phyloP scores from a whole-genome alignment of 805 yeast species.

The Scheffersomyces stipitis region DNA sequence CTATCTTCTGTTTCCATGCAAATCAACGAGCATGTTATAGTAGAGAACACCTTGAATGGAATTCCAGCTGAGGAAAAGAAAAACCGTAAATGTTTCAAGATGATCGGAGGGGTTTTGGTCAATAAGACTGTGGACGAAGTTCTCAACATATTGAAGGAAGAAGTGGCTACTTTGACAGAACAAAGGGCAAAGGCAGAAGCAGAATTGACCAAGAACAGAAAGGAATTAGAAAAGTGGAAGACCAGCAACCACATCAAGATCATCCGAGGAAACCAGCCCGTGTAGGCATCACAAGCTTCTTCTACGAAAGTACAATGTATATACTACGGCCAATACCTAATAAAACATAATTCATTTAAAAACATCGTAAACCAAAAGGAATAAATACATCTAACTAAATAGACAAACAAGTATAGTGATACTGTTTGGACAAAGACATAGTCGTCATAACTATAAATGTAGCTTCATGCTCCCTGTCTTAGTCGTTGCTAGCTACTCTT shows the following conservation, averaged over 20 bases:
- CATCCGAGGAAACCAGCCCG: too few relatives aligned
- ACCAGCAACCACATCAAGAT: conserved; percentile 41
- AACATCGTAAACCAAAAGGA: too few relatives aligned
- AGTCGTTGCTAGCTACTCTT: neutral
- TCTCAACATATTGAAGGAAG: conserved; percentile 57
- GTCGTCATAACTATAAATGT: too few relatives aligned
- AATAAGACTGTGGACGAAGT: conserved; percentile 83
- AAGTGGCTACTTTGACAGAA: conserved; percentile 31
- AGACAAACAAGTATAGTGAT: too few relatives aligned
- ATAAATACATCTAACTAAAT: too few relatives aligned
- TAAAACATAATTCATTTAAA: too few relatives aligned
- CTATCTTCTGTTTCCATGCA: conserved; percentile 34
- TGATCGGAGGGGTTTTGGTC: conserved; percentile 91
- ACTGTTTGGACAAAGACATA: too few relatives aligned
- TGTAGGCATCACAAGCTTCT: too few relatives aligned
- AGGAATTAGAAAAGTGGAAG: conserved; percentile 42
- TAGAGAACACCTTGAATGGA: conserved; percentile 38
- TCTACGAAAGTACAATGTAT: too few relatives aligned
- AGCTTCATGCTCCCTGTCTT: too few relatives aligned
- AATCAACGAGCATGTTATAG: conserved; percentile 40
- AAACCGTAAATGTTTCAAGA: conserved; percentile 80
- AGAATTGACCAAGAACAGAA: conserved; percentile 23
- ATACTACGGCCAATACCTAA: too few relatives aligned
- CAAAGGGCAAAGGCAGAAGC: conserved; percentile 25
- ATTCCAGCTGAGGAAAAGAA: conserved; percentile 33